Base-by-base conservation (phyloP, 164 flowering plant genomes). In the Buxus sempervirens region DNA sequence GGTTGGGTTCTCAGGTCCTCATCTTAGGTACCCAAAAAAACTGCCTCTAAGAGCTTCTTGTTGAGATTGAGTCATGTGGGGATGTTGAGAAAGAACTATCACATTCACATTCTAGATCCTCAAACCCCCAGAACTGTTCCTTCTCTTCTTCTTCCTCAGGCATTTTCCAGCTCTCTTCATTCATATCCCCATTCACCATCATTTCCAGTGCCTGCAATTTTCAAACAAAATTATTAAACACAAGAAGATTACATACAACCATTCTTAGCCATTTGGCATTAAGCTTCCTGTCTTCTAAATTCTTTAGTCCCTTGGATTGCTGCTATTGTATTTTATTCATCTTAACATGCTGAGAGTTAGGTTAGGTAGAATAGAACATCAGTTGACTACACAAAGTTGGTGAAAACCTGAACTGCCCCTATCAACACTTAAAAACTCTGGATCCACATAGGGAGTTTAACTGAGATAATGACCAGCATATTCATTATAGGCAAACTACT, bases 61-160 rank as follows among this genome's bases (percentile, higher is more conserved):
- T 75, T 18, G 84, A 80, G 58, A 76, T 74, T 6, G 85, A 76
- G 36, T 83, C 81, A 10, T 76, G 77, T 19, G 84, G 86, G 1
- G 90, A 83, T 2, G 80, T 73, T 28, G 87, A 85, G 64, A 75
- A 81, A 27, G 87, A 76, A 70, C 74, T 78, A 67, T 82, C 82
- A 75, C 66, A 78, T 62, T 90, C 94, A 42, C 80, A 79, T 77
- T 91, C 97, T 61, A 93, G 85, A 81, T 93, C 98, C 65, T 93
- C 98, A 64, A 84, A 90, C 6, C 92, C 96, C 88, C 90, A 87
- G 57, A 88, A 87, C 15, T 82, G 88, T 21, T 87, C 90, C 22
- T 82, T 86, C 55, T 85, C 84, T 69, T 82, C 87, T 66, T 86
- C 96, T 68, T 83, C 90, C 74, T 83, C 89, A 16, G 89, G 89